Conservation (phyloP, 371 early-diverging fungal genomes). For the Mortierella sp. region DNA sequence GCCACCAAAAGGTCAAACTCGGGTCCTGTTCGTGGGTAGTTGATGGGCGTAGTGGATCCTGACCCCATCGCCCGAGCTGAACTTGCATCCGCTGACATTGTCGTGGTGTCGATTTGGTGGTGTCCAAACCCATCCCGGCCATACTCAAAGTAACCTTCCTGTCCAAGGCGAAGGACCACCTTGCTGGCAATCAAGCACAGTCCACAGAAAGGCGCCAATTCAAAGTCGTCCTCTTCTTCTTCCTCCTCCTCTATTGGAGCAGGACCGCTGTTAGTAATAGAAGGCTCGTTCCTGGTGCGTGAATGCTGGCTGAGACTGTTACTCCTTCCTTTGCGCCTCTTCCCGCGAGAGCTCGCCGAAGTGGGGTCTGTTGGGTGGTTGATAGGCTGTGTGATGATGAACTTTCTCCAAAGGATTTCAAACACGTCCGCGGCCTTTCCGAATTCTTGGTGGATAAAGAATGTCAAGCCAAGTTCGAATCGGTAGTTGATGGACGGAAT, state of each 20-base stretch:
- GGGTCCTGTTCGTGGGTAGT: slow-evolving; percentile 32
- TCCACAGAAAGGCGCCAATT: slow-evolving; percentile 61
- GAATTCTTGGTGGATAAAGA: slow-evolving; percentile 58
- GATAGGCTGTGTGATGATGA: slow-evolving; percentile 25
- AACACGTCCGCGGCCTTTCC: slow-evolving; percentile 58
- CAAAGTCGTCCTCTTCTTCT: slow-evolving; percentile 58
- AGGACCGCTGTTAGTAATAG: not conserved
- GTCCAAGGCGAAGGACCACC: slow-evolving; percentile 47
- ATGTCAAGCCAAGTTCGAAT: slow-evolving; percentile 59
- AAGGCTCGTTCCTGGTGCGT: slow-evolving; percentile 12
- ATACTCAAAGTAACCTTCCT: slow-evolving; percentile 56
- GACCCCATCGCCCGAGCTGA: not conserved
- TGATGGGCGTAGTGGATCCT: slow-evolving; percentile 24
- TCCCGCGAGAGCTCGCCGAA: slow-evolving; percentile 11
- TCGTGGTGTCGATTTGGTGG: slow-evolving; percentile 12
- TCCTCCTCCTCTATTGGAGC: slow-evolving; percentile 27
- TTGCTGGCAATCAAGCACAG: slow-evolving; percentile 59
- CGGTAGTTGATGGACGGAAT: slow-evolving; percentile 58
- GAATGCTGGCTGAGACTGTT: slow-evolving; percentile 27
- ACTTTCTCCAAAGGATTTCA: slow-evolving; percentile 59
- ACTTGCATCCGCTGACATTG: not conserved
- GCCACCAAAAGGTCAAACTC: slow-evolving; percentile 48
- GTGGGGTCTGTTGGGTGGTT: not conserved
- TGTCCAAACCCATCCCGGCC: slow-evolving; percentile 51
- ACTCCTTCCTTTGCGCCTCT: slow-evolving; percentile 38